Evolutionary conservation across 2,329 filamentous ascomycete genomes (phyloP).

Genomic region (Ophiocordyceps camponoti-saundersi): DNA sequence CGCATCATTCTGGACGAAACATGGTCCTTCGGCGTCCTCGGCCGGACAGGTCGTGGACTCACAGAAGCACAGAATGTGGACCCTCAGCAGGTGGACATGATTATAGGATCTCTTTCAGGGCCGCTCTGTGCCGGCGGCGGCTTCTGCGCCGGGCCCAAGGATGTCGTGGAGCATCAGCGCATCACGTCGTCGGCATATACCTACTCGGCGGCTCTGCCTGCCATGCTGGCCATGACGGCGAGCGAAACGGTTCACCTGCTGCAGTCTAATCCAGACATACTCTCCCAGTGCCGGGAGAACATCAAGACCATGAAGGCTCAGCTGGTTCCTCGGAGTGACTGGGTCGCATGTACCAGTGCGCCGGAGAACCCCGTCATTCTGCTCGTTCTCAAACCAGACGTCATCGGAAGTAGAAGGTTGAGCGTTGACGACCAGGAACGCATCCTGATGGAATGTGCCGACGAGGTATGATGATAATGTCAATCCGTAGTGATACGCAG

Average conservation of each 20-base stretch:
- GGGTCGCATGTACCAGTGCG: constrained; percentile 68
- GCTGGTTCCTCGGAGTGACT: constrained; percentile 84
- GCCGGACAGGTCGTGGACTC: constrained; percentile 75
- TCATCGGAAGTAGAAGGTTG: constrained; percentile 54
- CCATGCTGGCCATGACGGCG: constrained; percentile 86
- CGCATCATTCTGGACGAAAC: constrained; percentile 94
- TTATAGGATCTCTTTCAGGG: constrained; percentile 80
- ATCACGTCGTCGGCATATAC: constrained; percentile 87
- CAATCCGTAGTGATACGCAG: neutral
- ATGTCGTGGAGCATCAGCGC: constrained; percentile 91
- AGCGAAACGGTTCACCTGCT: constrained; percentile 79
- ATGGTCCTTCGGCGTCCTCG: constrained; percentile 90
- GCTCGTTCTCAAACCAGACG: constrained; percentile 66
- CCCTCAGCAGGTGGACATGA: constrained; percentile 87
- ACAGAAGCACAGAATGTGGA: constrained; percentile 97
- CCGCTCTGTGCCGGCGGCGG: constrained; percentile 84
- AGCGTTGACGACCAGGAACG: constrained; percentile 64
- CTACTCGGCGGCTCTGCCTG: constrained; percentile 85
- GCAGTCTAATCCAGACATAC: constrained; percentile 70
- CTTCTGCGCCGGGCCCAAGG: constrained; percentile 82
- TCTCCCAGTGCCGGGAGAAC: constrained; percentile 67
- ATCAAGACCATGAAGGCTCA: constrained; percentile 73
- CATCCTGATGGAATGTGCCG: constrained; percentile 79
- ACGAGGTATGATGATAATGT: constrained; percentile 51
- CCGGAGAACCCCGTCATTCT: constrained; percentile 78